A percentile compares a stretch with the other conserved stretches of the same genome.
These are phyloP conservation scores for Protomyces macrosporus DNA, from an alignment of 1,139 yeast genomes.

Conservation along the genomic window DNA sequence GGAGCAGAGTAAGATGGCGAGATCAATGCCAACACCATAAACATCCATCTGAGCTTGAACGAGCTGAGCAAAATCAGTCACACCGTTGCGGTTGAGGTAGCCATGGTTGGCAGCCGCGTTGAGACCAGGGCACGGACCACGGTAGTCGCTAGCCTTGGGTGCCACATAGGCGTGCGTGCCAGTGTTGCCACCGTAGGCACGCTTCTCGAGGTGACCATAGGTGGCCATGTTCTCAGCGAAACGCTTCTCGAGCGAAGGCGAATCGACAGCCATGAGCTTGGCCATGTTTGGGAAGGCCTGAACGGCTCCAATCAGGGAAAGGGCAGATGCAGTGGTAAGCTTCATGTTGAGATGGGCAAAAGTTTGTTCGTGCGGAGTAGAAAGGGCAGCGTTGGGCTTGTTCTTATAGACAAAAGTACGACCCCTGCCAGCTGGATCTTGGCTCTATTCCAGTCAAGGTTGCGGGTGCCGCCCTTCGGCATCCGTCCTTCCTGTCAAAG, in stretches of 20 bases:
- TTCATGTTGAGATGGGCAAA: not conserved
- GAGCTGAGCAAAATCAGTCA: constrained; percentile 13
- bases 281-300: constrained; percentile 25
- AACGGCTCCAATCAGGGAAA: constrained; percentile 11
- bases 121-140: constrained; percentile 24
- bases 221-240: constrained; percentile 1
- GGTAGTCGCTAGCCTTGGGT: constrained; percentile 13
- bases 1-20: constrained; percentile 8
- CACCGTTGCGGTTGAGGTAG: constrained; percentile 21
- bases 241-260: constrained; percentile 1
- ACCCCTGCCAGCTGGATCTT: no score
- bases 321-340: not conserved
- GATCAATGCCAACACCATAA: constrained; percentile 18
- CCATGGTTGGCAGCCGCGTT: constrained; percentile 25
- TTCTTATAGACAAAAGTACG: no score
- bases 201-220: constrained; percentile 10
- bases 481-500: no score
- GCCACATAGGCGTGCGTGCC: constrained; percentile 10
- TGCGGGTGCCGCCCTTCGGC: no score
- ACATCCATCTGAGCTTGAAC: constrained; percentile 13
- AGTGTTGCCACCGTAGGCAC: constrained; percentile 10
- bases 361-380: no score
- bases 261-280: constrained; percentile 1
- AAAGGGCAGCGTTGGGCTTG: no score
- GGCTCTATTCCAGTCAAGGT: no score